Base-by-base conservation (phyloP, 805 yeast genomes). In the Torulaspora quercuum region DNA sequence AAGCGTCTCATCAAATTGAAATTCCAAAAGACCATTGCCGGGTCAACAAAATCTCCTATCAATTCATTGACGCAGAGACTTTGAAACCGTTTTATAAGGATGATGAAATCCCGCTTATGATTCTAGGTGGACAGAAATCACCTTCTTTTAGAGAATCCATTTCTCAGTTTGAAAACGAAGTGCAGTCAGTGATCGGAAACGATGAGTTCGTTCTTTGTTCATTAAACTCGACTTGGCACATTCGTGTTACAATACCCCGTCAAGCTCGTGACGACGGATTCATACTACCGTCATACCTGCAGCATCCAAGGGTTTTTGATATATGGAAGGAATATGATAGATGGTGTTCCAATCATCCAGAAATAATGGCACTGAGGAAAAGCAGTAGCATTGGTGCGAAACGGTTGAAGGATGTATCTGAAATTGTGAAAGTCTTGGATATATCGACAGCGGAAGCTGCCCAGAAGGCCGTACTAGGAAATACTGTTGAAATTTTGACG, bases 241-340 rank as follows among this genome's bases (percentile, higher is more conserved):
- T 88, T 31, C 71, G 88, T 42, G 89, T 89, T 31, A 82, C 80
- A 52, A 63, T 89, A 22, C 82, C 83, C 8, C 71, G 94, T 31
- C 95, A 87, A 57, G 85, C 95, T 6, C 69, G 86, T 25, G 95
- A 85, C 54, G 77, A 82, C 55, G 72, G 76, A 7, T 78, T 82
- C 39, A 72, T 69, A 4, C 68, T 88, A 38, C 95, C 95, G 0
- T 68, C 74, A 4, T 85, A 81, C 55, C 63, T 89, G 41, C 85
- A 80, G 56, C 80, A 80, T 46, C 83, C 95, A 3, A 69, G 79
- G 28, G 72, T 82, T 15, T 87, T 85, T 61, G 95, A 86, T 59
- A 63, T 88, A 44, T 72, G 74, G 54, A 75, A 73, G 42, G 97
- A 89, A 59, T 86, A 73, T 59, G 56, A 71, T 26, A 80, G 77